These are phyloP conservation scores for Lachancea mirantina DNA, from an alignment of 805 yeast species.

Conservation along the genomic window DNA sequence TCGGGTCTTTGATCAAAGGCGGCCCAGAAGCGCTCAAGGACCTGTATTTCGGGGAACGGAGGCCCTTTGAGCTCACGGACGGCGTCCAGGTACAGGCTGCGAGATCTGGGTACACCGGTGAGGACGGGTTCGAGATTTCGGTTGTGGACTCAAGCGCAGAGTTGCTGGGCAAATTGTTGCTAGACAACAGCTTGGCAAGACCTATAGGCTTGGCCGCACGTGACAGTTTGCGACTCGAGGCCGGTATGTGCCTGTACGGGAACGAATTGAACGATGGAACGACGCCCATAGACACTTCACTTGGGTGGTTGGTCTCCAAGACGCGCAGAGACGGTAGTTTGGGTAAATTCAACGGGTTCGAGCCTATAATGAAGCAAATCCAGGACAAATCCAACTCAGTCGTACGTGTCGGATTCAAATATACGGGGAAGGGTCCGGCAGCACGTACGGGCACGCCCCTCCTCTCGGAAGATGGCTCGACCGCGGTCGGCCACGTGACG, in stretches of 20 bases:
- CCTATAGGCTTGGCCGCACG: slow-evolving; percentile 98
- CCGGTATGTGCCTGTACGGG: slow-evolving; percentile 97
- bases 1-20: slow-evolving; percentile 55
- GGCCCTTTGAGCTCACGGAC: slow-evolving; percentile 32
- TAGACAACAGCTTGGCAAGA: slow-evolving; percentile 49
- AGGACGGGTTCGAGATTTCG: slow-evolving; percentile 93
- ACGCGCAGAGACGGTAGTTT: slow-evolving; percentile 46
- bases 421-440: slow-evolving; percentile 74
- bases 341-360: slow-evolving; percentile 65
- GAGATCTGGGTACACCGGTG: slow-evolving; percentile 97
- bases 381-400: slow-evolving; percentile 51
- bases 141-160: slow-evolving; percentile 55
- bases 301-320: slow-evolving; percentile 87
- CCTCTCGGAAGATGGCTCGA: slow-evolving; percentile 47
- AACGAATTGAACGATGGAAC: slow-evolving; percentile 74
- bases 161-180: slow-evolving; percentile 54
- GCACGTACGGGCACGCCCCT: slow-evolving; percentile 77
- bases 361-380: slow-evolving; percentile 61
- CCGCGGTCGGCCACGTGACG: slow-evolving; percentile 47
- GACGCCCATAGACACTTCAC: slow-evolving; percentile 84
- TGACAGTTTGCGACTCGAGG: slow-evolving; percentile 90
- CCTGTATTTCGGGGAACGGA: slow-evolving; percentile 66
- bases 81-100: slow-evolving; percentile 61
- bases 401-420: slow-evolving; percentile 64
- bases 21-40: slow-evolving; percentile 40